Evolutionary conservation across 768 basidiomycete genomes (phyloP), one percentile per base, ranked within the genome.

Genomic region (Amanita polypyramis): DNA sequence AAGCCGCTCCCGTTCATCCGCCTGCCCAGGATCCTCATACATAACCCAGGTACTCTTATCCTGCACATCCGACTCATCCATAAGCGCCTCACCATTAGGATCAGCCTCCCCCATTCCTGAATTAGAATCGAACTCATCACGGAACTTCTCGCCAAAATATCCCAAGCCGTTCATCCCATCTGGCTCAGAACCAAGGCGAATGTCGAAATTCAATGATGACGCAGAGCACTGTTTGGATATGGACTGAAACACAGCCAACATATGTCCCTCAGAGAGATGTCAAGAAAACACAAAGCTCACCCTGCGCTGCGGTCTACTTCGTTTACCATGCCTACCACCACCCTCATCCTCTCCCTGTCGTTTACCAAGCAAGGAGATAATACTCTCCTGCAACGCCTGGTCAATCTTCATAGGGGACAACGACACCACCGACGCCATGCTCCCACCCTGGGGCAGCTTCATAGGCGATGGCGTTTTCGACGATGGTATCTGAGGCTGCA

Each of bases 291-390:
- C 41, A 17, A 37, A 33, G 43, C 23, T 27, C 66, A 59, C 50
- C 67, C 17, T 36, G 8, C 46, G 46, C 5, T 27, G 66, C 2
- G 68, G 68, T 38, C 69, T 62, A 15, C 62, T 56, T 37, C 69
- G 56, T 54, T 73, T 73, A 19, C 66, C 67, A 19, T 58, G 56
- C 45, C 62, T 56, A 14, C 48, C 48, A 19, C 43, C 52, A 25
- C 7, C 25, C 4, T 59, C 62, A 41, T 72, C 70, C 2, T 70
- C 69, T 9, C 70, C 72, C 8, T 70, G 68, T 7, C 85, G 72
- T 60, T 90, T 89, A 7, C 85, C 85, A 12, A 89, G 65, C 47
- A 87, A 61, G 17, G 76, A 74, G 4, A 78, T 76, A 42, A 88
- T 76, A 51, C 77, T 82, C 53, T 85, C 80, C 52, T 84, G 76